Conservation (phyloP, 2,329 filamentous ascomycete genomes). For the Aspergillus candidus region DNA sequence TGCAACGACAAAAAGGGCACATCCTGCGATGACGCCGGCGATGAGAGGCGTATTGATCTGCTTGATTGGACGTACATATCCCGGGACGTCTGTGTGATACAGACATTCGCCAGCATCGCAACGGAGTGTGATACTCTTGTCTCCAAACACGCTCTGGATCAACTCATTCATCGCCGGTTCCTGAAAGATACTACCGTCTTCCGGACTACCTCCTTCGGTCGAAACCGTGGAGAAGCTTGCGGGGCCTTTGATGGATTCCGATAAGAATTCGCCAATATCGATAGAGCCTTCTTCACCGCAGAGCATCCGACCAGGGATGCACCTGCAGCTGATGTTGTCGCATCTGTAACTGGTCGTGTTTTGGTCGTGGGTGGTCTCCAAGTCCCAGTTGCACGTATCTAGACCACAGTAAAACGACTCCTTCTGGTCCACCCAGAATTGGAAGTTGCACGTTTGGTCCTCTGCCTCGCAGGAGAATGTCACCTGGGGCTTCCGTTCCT, state of each 20-base stretch:
- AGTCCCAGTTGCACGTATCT: conserved; percentile 68
- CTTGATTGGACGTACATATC: conserved; percentile 81
- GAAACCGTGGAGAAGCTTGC: conserved; percentile 70
- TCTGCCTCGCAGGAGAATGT: conserved; percentile 85
- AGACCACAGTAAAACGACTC: conserved; percentile 97
- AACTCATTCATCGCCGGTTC: conserved; percentile 90
- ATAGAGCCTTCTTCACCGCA: conserved; percentile 88
- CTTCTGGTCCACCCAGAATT: conserved; percentile 92
- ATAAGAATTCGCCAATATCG: conserved; percentile 84
- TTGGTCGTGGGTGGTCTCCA: conserved; percentile 60
- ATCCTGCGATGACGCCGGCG: conserved; percentile 82
- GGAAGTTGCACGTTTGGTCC: conserved; percentile 78
- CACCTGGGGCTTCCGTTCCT: conserved; percentile 80
- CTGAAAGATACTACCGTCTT: conserved; percentile 73
- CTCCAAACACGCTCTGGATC: conserved; percentile 83
- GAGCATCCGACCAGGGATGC: conserved; percentile 85
- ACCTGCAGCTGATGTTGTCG: conserved; percentile 76
- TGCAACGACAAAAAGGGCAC: conserved; percentile 80
- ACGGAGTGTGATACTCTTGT: conserved; percentile 75
- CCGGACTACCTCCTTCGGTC: conserved; percentile 51
- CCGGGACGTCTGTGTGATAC: conserved; percentile 85
- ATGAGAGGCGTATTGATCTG: conserved; percentile 96
- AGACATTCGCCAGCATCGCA: conserved; percentile 89
- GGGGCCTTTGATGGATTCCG: conserved; percentile 75
- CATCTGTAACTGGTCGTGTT: conserved; percentile 85